Base-by-base conservation (phyloP, 2,329 filamentous ascomycete genomes). In the Camptophora hylomeconis region DNA sequence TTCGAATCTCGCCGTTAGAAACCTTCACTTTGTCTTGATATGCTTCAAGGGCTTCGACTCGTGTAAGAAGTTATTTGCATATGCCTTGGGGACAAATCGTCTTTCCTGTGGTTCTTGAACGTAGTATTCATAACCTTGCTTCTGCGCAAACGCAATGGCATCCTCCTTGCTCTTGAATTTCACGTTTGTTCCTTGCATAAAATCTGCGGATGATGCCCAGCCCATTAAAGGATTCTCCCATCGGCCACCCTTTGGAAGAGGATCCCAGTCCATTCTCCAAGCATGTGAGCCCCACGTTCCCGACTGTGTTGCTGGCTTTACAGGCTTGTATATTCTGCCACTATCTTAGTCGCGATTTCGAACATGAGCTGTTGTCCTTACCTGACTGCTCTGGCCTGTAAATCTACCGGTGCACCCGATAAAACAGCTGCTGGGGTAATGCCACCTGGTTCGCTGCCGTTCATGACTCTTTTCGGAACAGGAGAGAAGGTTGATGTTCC, bases 221-320 rank as follows among this genome's bases (percentile, higher is more conserved):
- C 89, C 89, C 73, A 98, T 98, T 54, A 98, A 61, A 25, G 80
- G 82, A 61, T 98, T 98, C 65, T 98, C 89, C 92, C 89, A 98
- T 46, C 89, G 73, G 59, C 94, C 82, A 37, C 89, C 89, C 63
- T 92, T 94, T 46, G 68, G 60, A 17, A 95, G 67, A 26, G 92
- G 74, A 54, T 98, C 89, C 89, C 89, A 98, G 56, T 98, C 89
- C 84, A 98, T 92, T 28, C 86, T 78, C 89, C 89, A 98, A 49
- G 79, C 72, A 52, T 80, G 73, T 32, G 71, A 63, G 51, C 81
- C 75, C 80, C 82, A 93, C 46, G 74, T 71, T 40, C 89, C 87
- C 18, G 87, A 95, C 60, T 98, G 89, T 23, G 87, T 94, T 19
- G 89, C 87, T n/a, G 89, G 75, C 62, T 98, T 98, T 33, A 81